phyloP scores from a whole-genome alignment of 345 rosid genomes.

The Laguncularia racemosa region DNA sequence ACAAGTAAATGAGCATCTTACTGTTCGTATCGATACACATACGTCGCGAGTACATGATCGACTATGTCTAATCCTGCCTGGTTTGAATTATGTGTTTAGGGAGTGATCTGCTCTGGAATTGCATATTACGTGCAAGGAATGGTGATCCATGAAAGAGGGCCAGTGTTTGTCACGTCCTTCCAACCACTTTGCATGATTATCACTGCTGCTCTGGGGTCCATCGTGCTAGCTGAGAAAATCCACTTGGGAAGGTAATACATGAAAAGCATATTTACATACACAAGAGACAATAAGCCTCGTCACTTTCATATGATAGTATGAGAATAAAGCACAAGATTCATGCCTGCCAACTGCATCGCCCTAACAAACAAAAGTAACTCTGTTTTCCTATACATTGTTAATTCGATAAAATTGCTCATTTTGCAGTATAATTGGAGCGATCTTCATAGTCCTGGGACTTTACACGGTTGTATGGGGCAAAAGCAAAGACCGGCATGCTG shows the following conservation, averaged over 20 bases:
- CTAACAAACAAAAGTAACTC: background rate
- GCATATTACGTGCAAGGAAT: slow-evolving; percentile 80
- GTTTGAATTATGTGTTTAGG: slow-evolving; percentile 26
- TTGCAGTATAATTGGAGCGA: slow-evolving; percentile 70
- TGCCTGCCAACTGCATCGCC: too few species aligned
- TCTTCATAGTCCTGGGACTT: slow-evolving; percentile 64
- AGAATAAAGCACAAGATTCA: too few species aligned
- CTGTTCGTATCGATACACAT: too few species aligned
- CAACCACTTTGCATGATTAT: slow-evolving; percentile 87
- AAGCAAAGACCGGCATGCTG: slow-evolving; percentile 40
- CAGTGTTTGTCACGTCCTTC: slow-evolving; percentile 75
- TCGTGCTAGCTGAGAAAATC: slow-evolving; percentile 58
- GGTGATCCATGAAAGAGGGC: slow-evolving; percentile 61
- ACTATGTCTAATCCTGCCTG: too few species aligned
- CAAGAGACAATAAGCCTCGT: too few species aligned
- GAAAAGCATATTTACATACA: too few species aligned
- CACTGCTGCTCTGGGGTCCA: slow-evolving; percentile 58
- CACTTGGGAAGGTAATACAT: slow-evolving; percentile 78
- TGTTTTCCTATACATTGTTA: background rate
- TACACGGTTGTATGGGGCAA: slow-evolving; percentile 93
- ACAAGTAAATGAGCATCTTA: too few species aligned
- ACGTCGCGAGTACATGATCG: too few species aligned
- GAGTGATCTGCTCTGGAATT: slow-evolving; percentile 81
- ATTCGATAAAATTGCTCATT: background rate
- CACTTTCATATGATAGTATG: too few species aligned